These are phyloP conservation scores for Raffaelea albimanens DNA, from an alignment of 2,329 filamentous ascomycete species.

Conservation along the genomic window DNA sequence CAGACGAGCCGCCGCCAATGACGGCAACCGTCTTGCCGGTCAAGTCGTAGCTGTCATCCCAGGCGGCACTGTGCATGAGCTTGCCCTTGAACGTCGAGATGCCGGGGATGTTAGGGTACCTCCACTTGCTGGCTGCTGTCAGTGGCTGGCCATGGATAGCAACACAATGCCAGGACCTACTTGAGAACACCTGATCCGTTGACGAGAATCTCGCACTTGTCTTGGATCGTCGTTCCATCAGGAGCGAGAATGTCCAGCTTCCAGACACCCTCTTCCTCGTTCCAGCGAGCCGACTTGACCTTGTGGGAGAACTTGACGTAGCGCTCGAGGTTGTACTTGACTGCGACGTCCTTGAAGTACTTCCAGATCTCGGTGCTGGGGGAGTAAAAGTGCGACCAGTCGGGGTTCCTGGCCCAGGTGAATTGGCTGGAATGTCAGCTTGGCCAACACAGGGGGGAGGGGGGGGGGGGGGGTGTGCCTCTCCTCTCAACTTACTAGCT, in stretches of 20 bases:
- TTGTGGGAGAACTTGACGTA: constrained; percentile 33
- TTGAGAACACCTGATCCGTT: constrained; percentile 14
- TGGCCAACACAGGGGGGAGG: too few relatives aligned
- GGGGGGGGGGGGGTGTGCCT: too few relatives aligned
- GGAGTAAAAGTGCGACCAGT: constrained; percentile 22
- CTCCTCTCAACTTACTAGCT: constrained; percentile 48
- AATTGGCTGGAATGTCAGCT: constrained; percentile 6
- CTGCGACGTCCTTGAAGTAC: constrained; percentile 23
- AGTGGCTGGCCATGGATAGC: too few relatives aligned
- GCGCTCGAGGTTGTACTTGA: constrained; percentile 23
- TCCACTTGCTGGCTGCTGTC: constrained; percentile 7
- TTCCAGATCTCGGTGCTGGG: constrained; percentile 12
- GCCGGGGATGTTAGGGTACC: constrained; percentile 21
- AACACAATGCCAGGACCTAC: too few relatives aligned
- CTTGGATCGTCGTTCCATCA: constrained; percentile 11
- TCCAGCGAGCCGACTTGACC: constrained; percentile 29
- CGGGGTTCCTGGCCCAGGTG: constrained; percentile 16
- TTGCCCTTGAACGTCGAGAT: constrained; percentile 20
- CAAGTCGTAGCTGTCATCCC: constrained; percentile 15
- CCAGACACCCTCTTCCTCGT: constrained; percentile 30
- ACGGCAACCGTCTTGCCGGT: constrained; percentile 18
- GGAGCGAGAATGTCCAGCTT: constrained; percentile 16
- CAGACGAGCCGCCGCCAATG: constrained; percentile 22
- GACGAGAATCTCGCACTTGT: constrained; percentile 12
- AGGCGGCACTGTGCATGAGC: constrained; percentile 20